phyloP scores from a whole-genome alignment of 352 stramenopile species.

The Globisporangium nodosum region DNA sequence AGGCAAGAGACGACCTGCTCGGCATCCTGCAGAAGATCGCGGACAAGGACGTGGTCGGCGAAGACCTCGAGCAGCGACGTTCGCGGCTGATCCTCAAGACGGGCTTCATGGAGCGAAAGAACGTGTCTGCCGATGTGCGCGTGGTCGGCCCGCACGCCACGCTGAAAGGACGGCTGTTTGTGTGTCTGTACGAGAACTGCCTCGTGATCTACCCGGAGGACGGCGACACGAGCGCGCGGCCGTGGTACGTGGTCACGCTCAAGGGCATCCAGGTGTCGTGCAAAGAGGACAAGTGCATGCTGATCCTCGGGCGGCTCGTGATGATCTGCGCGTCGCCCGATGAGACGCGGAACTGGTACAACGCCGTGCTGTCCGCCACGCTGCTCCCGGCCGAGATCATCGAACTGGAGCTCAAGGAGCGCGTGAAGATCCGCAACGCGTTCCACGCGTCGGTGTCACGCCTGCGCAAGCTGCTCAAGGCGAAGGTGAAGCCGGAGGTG shows the following conservation, averaged over 20 bases:
- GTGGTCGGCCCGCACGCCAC: slow-evolving; percentile 62
- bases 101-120: slow-evolving; percentile 63
- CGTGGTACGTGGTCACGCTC: slow-evolving; percentile 78
- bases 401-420: slow-evolving; percentile 73
- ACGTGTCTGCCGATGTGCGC: slow-evolving; percentile 21
- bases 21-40: slow-evolving; percentile 68
- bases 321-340: slow-evolving; percentile 44
- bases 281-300: slow-evolving; percentile 58
- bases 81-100: slow-evolving; percentile 73
- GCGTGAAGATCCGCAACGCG: slow-evolving; percentile 56
- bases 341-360: slow-evolving; percentile 66
- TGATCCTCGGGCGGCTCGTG: slow-evolving; percentile 55
- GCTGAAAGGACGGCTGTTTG: slow-evolving; percentile 65
- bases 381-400: slow-evolving; percentile 63
- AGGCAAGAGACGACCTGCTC: slow-evolving; percentile 68
- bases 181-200: slow-evolving; percentile 75
- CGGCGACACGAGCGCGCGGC: slow-evolving; percentile 41
- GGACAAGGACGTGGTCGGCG: slow-evolving; percentile 50
- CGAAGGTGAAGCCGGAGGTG: slow-evolving; percentile 70
- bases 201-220: slow-evolving; percentile 77
- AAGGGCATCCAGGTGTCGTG: slow-evolving; percentile 57
- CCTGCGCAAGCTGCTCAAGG: slow-evolving; percentile 70
- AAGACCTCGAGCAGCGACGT: slow-evolving; percentile 64
- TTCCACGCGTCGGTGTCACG: slow-evolving; percentile 65
- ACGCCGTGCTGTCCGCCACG: slow-evolving; percentile 58